phyloP scores from a whole-genome alignment of 2,329 filamentous ascomycete genomes.

The Aspergillus intermedius region DNA sequence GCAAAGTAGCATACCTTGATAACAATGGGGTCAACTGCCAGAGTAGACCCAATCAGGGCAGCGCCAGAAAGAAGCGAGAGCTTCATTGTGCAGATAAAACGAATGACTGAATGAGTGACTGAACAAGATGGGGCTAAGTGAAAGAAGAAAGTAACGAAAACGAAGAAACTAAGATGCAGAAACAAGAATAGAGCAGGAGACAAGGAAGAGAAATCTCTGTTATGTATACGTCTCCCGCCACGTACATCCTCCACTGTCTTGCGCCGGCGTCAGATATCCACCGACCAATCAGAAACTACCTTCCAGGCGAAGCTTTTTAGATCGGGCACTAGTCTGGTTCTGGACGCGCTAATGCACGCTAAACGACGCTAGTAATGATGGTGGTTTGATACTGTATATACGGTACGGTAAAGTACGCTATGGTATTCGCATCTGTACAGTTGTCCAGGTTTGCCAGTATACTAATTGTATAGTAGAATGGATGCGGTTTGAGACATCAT shows the following conservation, averaged over 20 bases:
- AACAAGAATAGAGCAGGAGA: neutral
- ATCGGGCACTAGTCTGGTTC: neutral
- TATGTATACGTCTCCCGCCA: neutral
- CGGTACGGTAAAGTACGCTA: no score
- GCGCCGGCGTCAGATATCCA: neutral
- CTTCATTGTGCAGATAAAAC: neutral
- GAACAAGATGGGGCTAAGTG: neutral
- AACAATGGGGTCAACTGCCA: conserved; percentile 36
- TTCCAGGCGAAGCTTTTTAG: neutral
- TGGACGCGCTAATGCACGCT: neutral
- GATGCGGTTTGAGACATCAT: no score
- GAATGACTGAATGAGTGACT: conserved; percentile 1
- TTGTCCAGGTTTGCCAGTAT: no score
- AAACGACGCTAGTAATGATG: neutral
- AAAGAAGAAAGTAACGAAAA: neutral
- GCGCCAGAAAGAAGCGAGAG: neutral
- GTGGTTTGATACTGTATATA: neutral
- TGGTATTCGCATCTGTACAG: no score
- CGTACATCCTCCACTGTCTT: neutral
- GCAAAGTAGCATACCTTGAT: conserved; percentile 51
- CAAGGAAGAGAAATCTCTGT: neutral
- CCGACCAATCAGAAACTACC: neutral
- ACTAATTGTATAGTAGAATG: no score
- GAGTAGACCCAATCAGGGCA: neutral
- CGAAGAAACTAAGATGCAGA: neutral